These are phyloP conservation scores for Oryza nivara DNA, from an alignment of 176 grass and related monocot species.

Conservation along the genomic window DNA sequence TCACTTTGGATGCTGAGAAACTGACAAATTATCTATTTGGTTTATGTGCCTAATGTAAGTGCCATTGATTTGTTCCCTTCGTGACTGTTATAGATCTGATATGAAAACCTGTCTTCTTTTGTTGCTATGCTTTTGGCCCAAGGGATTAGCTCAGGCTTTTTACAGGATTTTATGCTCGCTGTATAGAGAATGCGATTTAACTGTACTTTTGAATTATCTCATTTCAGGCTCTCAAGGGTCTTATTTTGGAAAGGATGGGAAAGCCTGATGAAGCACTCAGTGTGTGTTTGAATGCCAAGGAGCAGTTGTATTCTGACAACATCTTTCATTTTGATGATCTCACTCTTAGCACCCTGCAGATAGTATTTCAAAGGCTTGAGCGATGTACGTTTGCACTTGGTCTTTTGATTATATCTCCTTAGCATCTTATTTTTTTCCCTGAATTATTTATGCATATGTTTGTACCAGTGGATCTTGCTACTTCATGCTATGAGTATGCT, in stretches of 20 bases:
- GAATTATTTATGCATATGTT: constrained; percentile 34
- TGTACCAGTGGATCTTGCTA: constrained; percentile 91
- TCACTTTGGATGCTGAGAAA: constrained; percentile 32
- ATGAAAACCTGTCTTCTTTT: constrained; percentile 5
- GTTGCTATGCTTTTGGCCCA: constrained; percentile 22
- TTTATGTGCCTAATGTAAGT: constrained; percentile 9
- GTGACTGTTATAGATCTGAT: constrained; percentile 1
- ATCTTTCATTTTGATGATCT: constrained; percentile 89
- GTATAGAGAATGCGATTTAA: constrained; percentile 27
- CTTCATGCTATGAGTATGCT: constrained; percentile 95
- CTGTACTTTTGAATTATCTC: constrained; percentile 41
- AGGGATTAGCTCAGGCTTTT: constrained; percentile 7
- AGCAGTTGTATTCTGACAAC: constrained; percentile 69
- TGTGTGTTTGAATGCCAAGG: constrained; percentile 79
- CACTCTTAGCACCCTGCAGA: constrained; percentile 96
- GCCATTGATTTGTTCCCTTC: not conserved
- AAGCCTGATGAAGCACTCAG: constrained; percentile 86
- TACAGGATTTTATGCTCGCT: not conserved
- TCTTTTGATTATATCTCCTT: constrained; percentile 30
- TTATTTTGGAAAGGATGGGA: constrained; percentile 97
- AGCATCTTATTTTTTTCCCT: constrained; percentile 12
- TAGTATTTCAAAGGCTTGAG: constrained; percentile 90
- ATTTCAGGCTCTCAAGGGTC: constrained; percentile 89
- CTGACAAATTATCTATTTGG: constrained; percentile 2
- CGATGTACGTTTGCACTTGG: constrained; percentile 56